A percentile compares a stretch with the other conserved stretches of the same genome.
phyloP scores from a whole-genome alignment of 2,329 filamentous ascomycete genomes.

The Cordyceps javanica region DNA sequence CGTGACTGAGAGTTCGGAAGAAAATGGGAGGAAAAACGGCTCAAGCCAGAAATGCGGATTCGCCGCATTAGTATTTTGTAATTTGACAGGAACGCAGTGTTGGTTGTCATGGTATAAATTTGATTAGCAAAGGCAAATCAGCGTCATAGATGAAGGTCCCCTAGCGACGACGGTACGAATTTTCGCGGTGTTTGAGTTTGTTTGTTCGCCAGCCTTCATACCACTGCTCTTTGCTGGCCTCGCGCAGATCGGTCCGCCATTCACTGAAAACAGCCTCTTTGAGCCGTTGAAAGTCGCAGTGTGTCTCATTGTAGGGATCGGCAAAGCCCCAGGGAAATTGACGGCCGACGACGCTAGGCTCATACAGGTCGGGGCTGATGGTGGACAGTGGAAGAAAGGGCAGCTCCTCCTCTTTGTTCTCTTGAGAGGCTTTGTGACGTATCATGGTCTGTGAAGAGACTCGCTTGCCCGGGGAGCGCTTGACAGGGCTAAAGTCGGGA shows the following conservation, averaged over 20 bases:
- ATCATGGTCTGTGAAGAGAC: slow-evolving; percentile 41
- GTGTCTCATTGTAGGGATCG: slow-evolving; percentile 81
- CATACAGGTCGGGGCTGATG: slow-evolving; percentile 88
- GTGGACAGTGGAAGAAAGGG: slow-evolving; percentile 85
- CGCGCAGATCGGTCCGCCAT: slow-evolving; percentile 85
- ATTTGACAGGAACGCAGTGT: background rate
- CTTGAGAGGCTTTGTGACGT: slow-evolving; percentile 38
- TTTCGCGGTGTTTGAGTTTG: slow-evolving; percentile 51
- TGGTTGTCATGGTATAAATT: slow-evolving; percentile 4
- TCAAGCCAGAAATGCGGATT: background rate
- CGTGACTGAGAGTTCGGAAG: background rate
- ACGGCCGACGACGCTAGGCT: slow-evolving; percentile 71
- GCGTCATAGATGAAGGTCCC: slow-evolving; percentile 12
- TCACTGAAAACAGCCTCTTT: slow-evolving; percentile 91
- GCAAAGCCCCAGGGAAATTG: slow-evolving; percentile 97
- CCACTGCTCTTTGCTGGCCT: slow-evolving; percentile 86
- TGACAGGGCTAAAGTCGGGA: background rate
- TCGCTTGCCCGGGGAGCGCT: slow-evolving; percentile 30
- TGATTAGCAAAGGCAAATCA: slow-evolving; percentile 11
- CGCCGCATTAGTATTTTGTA: slow-evolving; percentile 8
- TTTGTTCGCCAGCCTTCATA: slow-evolving; percentile 91
- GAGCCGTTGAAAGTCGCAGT: slow-evolving; percentile 89
- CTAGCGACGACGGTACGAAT: slow-evolving; percentile 31
- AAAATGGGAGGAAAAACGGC: background rate
- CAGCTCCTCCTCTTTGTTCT: slow-evolving; percentile 44